phyloP scores from a whole-genome alignment of 257 asterid genomes.

The Scutellaria galericulata region DNA sequence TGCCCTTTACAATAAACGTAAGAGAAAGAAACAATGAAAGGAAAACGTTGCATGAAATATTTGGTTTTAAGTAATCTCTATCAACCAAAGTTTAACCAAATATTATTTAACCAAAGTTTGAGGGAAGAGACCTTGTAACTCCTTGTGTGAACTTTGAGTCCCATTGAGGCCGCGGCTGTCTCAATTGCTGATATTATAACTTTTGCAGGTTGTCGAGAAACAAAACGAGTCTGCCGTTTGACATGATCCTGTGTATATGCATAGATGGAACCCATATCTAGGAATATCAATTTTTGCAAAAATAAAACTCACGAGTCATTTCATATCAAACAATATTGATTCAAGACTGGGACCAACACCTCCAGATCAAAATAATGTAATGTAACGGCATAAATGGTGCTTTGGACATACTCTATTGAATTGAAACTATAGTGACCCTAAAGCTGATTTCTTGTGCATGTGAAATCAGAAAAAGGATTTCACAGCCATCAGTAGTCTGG shows the following conservation, averaged over 20 bases:
- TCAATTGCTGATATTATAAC: conserved; percentile 70
- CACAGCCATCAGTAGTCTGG: no score
- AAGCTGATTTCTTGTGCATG: not conserved
- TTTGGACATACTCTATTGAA: not conserved
- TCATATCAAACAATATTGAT: not conserved
- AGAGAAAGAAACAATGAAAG: not conserved
- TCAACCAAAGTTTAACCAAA: not conserved
- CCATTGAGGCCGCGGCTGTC: conserved; percentile 81
- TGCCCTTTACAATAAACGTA: not conserved
- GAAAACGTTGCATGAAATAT: not conserved
- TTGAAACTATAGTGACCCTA: not conserved
- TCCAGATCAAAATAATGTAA: not conserved
- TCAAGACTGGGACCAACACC: not conserved
- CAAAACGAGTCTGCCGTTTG: conserved; percentile 93
- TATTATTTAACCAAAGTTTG: not conserved
- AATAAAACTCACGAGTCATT: not conserved
- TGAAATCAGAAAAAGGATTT: no score
- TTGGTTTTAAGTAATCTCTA: conserved; percentile 16
- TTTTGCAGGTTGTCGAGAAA: conserved; percentile 85
- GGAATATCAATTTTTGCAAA: not conserved
- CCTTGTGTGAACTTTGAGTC: conserved; percentile 78
- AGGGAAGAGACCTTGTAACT: conserved; percentile 70
- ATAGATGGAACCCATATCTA: not conserved
- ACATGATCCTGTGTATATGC: conserved; percentile 66
- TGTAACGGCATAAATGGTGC: conserved; percentile 11